Evolutionary conservation across 2,329 filamentous ascomycete genomes (phyloP), one percentile per base, ranked within the genome.

Genomic region (Xylaria polymorpha): DNA sequence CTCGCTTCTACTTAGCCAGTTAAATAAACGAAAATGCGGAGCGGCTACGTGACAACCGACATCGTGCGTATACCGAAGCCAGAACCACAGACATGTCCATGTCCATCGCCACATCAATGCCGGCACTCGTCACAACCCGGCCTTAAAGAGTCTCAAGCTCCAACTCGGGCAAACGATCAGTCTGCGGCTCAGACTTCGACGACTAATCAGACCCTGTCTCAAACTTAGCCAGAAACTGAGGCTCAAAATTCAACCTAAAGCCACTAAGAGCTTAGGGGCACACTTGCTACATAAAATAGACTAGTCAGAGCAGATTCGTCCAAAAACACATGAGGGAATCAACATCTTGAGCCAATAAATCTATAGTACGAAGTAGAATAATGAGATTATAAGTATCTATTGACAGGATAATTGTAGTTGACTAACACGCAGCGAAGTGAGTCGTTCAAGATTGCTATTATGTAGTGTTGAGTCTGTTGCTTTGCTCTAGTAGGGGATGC

Each of bases 401-500:
- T 12, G 3, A 20, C 22, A 8, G 8, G 10, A 10, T 41, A 43
- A 50, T 43, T n/a, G 10, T 20, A 50, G n/a, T 18, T 56, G 41
- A 53, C 14, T 25, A 41, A 20, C 51, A 41, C 12, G 20, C 3
- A 25, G 39, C 10, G 7, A 60, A 58, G 20, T 20, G 25, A 20
- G 46, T 43, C 18, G 48, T 53, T 8, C 20, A 53, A 61, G n/a
- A 9, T 41, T 57, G n/a, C 18, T 22, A 48, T 12, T 50, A 43
- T 39, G 8, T 18, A 25, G 32, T 43, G 14, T n/a, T 25, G 25
- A 39, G n/a, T 12, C 37, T 59, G 6, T 6, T 41, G 3, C 3
- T 35, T 25, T 57, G 12, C 20, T 66, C 44, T 86, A 97, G 79
- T 97, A 98, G 41, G 96, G 96, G 80, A 99, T 99, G 7, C 95